Percentiles rank a stretch among this genome's conserved stretches.
Evolutionary conservation across 2,329 filamentous ascomycete genomes (phyloP).

Genomic region (Aspergillus transmontanensis): DNA sequence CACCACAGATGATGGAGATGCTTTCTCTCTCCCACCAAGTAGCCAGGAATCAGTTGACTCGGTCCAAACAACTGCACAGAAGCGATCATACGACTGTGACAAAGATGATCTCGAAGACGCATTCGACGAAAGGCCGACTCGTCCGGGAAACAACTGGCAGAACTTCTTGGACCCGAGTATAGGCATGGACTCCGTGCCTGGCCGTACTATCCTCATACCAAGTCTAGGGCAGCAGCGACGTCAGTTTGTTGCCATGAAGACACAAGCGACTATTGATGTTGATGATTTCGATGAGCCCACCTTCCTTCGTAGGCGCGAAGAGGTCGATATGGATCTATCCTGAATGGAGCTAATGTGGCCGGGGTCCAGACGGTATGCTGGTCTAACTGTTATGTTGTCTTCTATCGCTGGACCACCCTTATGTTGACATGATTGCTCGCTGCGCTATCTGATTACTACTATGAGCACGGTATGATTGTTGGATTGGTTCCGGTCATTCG

Average conservation of each 20-base stretch:
- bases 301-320: constrained; percentile 47
- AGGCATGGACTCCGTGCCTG: constrained; percentile 3
- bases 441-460: neutral
- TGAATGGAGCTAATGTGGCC: neutral
- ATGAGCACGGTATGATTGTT: neutral
- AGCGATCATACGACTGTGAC: constrained; percentile 46
- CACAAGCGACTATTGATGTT: constrained; percentile 30
- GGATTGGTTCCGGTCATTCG: neutral
- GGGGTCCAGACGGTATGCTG: neutral
- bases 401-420: neutral
- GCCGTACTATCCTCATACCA: constrained; percentile 37
- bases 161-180: neutral
- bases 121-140: neutral
- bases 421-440: neutral
- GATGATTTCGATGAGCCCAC: constrained; percentile 50
- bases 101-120: constrained; percentile 40
- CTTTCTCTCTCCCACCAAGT: constrained; percentile 43
- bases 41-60: constrained; percentile 40
- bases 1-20: constrained; percentile 39
- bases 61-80: constrained; percentile 34
- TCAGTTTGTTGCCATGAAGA: constrained; percentile 21
- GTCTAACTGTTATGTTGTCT: neutral
- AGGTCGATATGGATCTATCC: constrained; percentile 35
- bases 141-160: neutral
- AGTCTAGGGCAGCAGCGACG: constrained; percentile 32